Conservation (phyloP, 2,329 filamentous ascomycete species). For the Colletotrichum tropicale region DNA sequence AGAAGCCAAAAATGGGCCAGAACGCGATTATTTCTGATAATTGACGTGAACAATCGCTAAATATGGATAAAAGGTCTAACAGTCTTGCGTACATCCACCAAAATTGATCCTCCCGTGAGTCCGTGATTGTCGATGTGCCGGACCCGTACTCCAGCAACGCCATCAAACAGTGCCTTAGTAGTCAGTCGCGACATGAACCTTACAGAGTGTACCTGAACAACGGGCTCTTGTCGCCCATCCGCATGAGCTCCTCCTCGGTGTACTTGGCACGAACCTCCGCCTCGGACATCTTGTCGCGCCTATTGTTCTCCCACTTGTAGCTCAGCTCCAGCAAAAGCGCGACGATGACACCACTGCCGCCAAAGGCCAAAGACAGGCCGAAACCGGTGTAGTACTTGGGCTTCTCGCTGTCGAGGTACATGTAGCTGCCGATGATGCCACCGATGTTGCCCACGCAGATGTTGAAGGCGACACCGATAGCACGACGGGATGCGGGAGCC, state of each 20-base stretch:
- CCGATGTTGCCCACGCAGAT: conserved; percentile 43
- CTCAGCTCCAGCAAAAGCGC: conserved; percentile 32
- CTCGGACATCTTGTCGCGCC: conserved; percentile 27
- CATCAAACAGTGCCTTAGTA: not conserved
- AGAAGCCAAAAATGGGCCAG: not conserved
- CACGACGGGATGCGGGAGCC: conserved; percentile 42
- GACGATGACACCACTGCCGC: conserved; percentile 28
- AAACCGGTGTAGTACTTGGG: conserved; percentile 40
- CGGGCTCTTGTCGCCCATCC: conserved; percentile 24
- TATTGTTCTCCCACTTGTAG: conserved; percentile 29
- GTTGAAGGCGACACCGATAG: conserved; percentile 41
- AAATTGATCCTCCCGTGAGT: not conserved
- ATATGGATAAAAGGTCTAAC: not conserved
- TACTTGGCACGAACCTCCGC: conserved; percentile 24
- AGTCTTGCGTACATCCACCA: not conserved
- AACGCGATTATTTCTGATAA: not conserved
- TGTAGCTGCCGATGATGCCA: conserved; percentile 43
- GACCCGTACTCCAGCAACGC: not conserved
- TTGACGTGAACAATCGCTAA: not conserved
- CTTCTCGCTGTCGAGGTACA: conserved; percentile 37
- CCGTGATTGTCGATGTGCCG: not conserved
- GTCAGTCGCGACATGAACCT: not conserved
- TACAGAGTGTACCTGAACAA: conserved; percentile 22
- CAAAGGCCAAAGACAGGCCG: conserved; percentile 35
- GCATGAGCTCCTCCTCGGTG: conserved; percentile 19